phyloP scores from a whole-genome alignment of 371 early-diverging fungal genomes.

The Thermomucor indicae-seudaticae region DNA sequence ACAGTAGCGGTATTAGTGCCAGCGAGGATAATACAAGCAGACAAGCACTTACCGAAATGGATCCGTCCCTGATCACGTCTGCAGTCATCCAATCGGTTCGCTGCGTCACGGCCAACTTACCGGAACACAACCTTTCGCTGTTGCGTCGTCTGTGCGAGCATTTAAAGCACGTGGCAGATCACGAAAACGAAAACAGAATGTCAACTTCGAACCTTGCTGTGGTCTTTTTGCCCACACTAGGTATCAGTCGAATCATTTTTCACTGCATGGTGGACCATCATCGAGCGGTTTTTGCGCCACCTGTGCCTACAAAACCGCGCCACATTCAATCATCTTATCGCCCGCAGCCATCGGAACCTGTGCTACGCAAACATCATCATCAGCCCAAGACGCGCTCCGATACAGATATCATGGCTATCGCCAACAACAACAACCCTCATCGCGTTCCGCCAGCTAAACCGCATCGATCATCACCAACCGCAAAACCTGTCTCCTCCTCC shows the following conservation, averaged over 20 bases:
- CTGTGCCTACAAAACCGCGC: conserved; percentile 32
- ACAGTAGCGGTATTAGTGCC: neutral
- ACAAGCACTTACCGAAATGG: neutral
- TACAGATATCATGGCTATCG: conserved; percentile 11
- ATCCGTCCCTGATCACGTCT: conserved; percentile 19
- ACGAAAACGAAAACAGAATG: conserved; percentile 68
- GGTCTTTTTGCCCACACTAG: conserved; percentile 77
- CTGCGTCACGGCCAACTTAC: conserved; percentile 46
- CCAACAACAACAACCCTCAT: neutral
- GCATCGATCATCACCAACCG: conserved; percentile 12
- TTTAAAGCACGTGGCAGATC: conserved; percentile 61
- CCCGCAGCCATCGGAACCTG: too few relatives aligned
- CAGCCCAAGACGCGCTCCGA: conserved; percentile 27
- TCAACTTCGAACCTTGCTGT: conserved; percentile 74
- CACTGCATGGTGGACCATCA: conserved; percentile 44
- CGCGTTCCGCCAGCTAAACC: conserved; percentile 33
- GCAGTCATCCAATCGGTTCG: conserved; percentile 16
- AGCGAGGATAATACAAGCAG: too few relatives aligned
- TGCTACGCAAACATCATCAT: too few relatives aligned
- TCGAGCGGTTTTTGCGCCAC: conserved; percentile 7
- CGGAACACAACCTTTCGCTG: conserved; percentile 51
- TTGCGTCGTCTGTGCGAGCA: conserved; percentile 61
- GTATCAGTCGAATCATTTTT: conserved; percentile 70
- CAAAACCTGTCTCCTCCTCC: conserved; percentile 4
- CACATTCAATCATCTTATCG: conserved; percentile 4